phyloP scores from a whole-genome alignment of 306 rosid species.

The Canavalia ensiformis region DNA sequence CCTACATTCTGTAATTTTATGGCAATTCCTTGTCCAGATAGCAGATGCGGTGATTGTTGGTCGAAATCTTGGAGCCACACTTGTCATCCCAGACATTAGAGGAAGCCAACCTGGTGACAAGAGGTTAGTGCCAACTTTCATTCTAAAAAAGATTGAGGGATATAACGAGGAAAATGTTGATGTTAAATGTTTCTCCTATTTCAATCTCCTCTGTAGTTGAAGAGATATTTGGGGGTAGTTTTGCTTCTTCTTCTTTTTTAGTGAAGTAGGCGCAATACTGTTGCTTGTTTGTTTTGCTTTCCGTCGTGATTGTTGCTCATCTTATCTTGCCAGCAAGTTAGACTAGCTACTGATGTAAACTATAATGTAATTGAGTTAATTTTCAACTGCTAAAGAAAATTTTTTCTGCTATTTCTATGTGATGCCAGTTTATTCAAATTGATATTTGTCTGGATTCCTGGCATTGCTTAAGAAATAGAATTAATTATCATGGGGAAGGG shows the following conservation, averaged over 20 bases:
- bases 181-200: neutral
- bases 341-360: slow-evolving; percentile 15
- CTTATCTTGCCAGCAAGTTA: slow-evolving; percentile 16
- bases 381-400: neutral
- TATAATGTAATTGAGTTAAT: neutral
- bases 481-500: slow-evolving; percentile 12
- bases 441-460: slow-evolving; percentile 1
- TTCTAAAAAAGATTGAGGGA: neutral
- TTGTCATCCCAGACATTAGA: slow-evolving; percentile 92
- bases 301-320: slow-evolving; percentile 13
- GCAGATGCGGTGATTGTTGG: slow-evolving; percentile 95
- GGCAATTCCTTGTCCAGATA: slow-evolving; percentile 62
- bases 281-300: slow-evolving; percentile 20
- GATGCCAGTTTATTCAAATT: slow-evolving; percentile 1
- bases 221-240: neutral
- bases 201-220: neutral
- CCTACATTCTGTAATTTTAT: slow-evolving; percentile 31
- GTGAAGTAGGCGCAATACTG: neutral
- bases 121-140: slow-evolving; percentile 65
- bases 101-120: slow-evolving; percentile 95
- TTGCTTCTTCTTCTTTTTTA: neutral
- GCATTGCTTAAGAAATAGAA: slow-evolving; percentile 19
- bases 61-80: slow-evolving; percentile 91
- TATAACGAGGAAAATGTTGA: slow-evolving; percentile 5
- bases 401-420: neutral